Conservation (phyloP, 495 filamentous ascomycete species). For the Podospora fimiseda region DNA sequence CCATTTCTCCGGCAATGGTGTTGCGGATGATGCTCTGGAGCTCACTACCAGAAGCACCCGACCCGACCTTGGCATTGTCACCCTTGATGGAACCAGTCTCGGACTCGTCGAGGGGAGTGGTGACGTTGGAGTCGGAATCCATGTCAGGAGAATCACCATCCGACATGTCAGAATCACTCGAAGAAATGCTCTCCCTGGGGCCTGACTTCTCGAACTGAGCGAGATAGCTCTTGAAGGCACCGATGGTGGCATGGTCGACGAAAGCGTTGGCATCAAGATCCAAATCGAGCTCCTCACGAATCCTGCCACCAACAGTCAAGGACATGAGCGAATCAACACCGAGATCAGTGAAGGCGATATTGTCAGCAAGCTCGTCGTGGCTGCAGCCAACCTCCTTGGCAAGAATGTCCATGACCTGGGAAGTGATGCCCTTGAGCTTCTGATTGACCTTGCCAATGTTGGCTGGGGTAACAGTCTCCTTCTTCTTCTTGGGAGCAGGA, state of each 20-base stretch:
- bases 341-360: conserved; percentile 48
- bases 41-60: conserved; percentile 28
- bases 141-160: conserved; percentile 39
- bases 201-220: conserved; percentile 39
- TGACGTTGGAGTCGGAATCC: conserved; percentile 42
- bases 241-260: conserved; percentile 49
- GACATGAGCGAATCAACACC: conserved; percentile 59
- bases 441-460: conserved; percentile 39
- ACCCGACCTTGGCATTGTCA: conserved; percentile 13
- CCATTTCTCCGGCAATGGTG: conserved; percentile 64
- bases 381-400: conserved; percentile 61
- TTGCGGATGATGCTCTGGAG: conserved; percentile 48
- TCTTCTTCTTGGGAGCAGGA: conserved; percentile 33
- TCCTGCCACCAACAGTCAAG: conserved; percentile 45
- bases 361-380: conserved; percentile 52
- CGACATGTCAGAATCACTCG: conserved; percentile 27
- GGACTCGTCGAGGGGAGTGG: conserved; percentile 41
- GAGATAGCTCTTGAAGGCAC: conserved; percentile 54
- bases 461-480: conserved; percentile 35
- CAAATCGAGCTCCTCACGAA: conserved; percentile 53
- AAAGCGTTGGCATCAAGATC: conserved; percentile 50
- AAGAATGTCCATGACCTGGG: conserved; percentile 55
- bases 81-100: conserved; percentile 38
- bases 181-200: conserved; percentile 23
- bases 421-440: conserved; percentile 33